Percentiles rank a stretch among this genome's conserved stretches.
These are phyloP conservation scores for Colletotrichum phormii DNA, from an alignment of 2,329 filamentous ascomycete species.

Conservation along the genomic window DNA sequence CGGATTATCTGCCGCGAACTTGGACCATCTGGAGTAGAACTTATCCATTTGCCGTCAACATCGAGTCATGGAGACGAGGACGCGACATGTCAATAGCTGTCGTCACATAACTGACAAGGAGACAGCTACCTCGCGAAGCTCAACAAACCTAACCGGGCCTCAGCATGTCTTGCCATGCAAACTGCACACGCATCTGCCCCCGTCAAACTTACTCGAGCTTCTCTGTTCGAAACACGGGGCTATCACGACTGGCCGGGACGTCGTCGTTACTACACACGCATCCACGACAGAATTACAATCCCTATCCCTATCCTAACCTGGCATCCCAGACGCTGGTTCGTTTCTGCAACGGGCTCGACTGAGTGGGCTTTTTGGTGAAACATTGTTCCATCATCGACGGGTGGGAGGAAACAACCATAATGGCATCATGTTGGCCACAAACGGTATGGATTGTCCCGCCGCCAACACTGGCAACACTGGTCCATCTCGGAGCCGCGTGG, in stretches of 20 bases:
- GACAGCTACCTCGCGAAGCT: not conserved
- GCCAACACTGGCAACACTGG: not conserved
- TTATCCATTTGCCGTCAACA: not conserved
- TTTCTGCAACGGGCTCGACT: constrained; percentile 3
- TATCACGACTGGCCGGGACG: constrained; percentile 15
- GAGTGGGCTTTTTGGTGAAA: constrained; percentile 21
- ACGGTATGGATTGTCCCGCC: constrained; percentile 9
- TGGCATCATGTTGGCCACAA: constrained; percentile 23
- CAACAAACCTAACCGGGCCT: not conserved
- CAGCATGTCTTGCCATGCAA: not conserved
- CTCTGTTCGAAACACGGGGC: constrained; percentile 32
- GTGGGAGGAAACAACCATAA: constrained; percentile 19
- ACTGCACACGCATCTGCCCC: not conserved
- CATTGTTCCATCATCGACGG: constrained; percentile 12
- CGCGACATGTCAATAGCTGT: constrained; percentile 4
- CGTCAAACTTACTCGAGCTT: constrained; percentile 12
- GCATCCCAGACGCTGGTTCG: constrained; percentile 7
- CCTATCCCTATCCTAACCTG: not conserved
- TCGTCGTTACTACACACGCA: constrained; percentile 18
- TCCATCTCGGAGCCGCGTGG: constrained; percentile 23
- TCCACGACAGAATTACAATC: not conserved
- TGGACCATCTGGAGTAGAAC: not conserved
- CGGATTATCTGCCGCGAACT: not conserved
- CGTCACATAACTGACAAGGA: not conserved
- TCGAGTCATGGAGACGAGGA: constrained; percentile 14